Evolutionary conservation across 306 rosid species (phyloP), one percentile per base, ranked within the genome.

Genomic region (Quercus berberidifolia): DNA sequence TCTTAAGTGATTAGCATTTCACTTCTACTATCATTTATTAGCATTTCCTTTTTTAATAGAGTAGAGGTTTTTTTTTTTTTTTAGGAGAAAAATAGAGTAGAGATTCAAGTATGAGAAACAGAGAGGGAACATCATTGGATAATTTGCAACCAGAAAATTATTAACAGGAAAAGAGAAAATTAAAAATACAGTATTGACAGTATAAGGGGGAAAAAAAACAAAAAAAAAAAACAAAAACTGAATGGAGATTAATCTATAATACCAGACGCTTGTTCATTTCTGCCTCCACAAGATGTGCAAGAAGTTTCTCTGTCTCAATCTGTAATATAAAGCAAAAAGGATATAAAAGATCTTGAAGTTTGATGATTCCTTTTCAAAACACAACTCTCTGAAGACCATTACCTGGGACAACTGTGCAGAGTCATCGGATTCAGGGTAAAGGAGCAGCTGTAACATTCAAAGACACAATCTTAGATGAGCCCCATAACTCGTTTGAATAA

Each of bases 321-420:
- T 96, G 90, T 65, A 81, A 78, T 11, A 52, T 71, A 55, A 70
- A 51, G 20, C 4, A 81, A 74, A 51, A 69, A 33, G 63, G 73
- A 71, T 62, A 73, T 78, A 64, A 85, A 35, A 58, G 31, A 86
- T 57, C 78, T 79, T 65, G 65, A 72, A 55, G 71, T 76, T 71
- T 49, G 65, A 69, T 41, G 52, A 38, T 46, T 63, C 21, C 14
- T 15, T 75, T 33, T 26, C 65, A 85, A 15, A 60, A 63, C 35
- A 76, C 1, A 67, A 68, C 17, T 30, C 83, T 73, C 74, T 17
- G 6, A 20, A 58, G 71, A 70, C 43, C 49, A 62, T 81, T 90
- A 96, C 99, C 99, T 96, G 99, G 67, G 99, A 96, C 77, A 96
- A 81, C 79, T 96, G 99, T 31, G 99, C 99, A 59, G 99, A 96